Evolutionary conservation across 805 yeast species (phyloP).

Genomic region (Lachancea fermentati): DNA sequence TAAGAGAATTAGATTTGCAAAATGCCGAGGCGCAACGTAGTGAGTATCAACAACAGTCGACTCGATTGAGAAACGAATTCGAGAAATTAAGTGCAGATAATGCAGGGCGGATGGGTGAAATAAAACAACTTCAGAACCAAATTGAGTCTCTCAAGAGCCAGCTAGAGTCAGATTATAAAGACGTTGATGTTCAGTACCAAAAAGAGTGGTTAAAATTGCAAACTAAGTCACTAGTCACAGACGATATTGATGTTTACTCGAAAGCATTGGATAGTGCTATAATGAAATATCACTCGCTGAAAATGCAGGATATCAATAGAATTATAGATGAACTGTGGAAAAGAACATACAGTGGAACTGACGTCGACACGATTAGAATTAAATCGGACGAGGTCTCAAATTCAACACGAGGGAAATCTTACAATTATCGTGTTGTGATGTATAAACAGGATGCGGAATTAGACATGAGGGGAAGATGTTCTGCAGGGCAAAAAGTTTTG

Average conservation of each 20-base stretch:
- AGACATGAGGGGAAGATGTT: slow-evolving; percentile 97
- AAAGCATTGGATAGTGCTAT: slow-evolving; percentile 89
- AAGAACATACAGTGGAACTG: slow-evolving; percentile 89
- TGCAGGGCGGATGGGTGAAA: slow-evolving; percentile 80
- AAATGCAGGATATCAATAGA: slow-evolving; percentile 88
- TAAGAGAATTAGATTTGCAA: slow-evolving; percentile 43
- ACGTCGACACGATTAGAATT: slow-evolving; percentile 84
- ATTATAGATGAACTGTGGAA: slow-evolving; percentile 92
- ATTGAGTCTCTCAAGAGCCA: slow-evolving; percentile 50
- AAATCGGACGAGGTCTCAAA: slow-evolving; percentile 60
- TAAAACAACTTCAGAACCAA: slow-evolving; percentile 75
- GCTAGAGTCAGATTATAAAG: slow-evolving; percentile 61
- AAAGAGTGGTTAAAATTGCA: slow-evolving; percentile 71
- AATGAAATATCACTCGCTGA: slow-evolving; percentile 83
- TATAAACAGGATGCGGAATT: slow-evolving; percentile 83
- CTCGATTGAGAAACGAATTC: slow-evolving; percentile 42
- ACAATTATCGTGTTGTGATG: slow-evolving; percentile 94
- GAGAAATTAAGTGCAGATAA: slow-evolving; percentile 55
- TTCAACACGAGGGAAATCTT: slow-evolving; percentile 50
- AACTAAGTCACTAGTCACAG: slow-evolving; percentile 67
- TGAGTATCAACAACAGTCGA: slow-evolving; percentile 54
- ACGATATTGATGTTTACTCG: slow-evolving; percentile 74
- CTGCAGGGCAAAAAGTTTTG: slow-evolving; percentile 95
- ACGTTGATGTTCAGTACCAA: slow-evolving; percentile 58
- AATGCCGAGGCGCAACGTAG: slow-evolving; percentile 58